A percentile compares a stretch with the other conserved stretches of the same genome.
Evolutionary conservation across 805 yeast genomes (phyloP).

Genomic region (Nakazawaea pomicola): DNA sequence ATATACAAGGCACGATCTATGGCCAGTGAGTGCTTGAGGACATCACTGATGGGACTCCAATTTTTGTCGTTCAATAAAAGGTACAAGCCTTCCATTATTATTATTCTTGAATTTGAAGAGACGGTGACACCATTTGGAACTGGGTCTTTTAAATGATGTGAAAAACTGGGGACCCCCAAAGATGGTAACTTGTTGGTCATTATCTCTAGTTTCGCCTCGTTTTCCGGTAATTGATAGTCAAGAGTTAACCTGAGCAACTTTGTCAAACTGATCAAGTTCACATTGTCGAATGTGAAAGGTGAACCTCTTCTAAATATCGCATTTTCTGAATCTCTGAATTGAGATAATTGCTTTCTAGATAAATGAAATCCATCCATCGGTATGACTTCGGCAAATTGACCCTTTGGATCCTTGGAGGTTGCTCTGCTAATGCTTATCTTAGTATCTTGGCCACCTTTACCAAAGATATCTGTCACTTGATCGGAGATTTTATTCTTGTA

Average conservation of each 20-base stretch:
- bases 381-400: constrained; percentile 37
- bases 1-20: background rate
- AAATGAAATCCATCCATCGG: constrained; percentile 80
- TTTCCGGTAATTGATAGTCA: background rate
- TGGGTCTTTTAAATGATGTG: constrained; percentile 74
- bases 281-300: constrained; percentile 77
- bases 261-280: constrained; percentile 33
- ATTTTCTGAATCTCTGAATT: constrained; percentile 46
- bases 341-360: constrained; percentile 41
- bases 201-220: constrained; percentile 5
- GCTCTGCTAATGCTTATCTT: constrained; percentile 1
- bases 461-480: background rate
- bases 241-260: constrained; percentile 25
- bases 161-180: constrained; percentile 63
- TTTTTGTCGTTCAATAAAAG: constrained; percentile 51
- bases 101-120: constrained; percentile 39
- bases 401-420: background rate
- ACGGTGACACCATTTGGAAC: constrained; percentile 46
- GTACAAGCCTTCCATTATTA: constrained; percentile 76
- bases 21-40: constrained; percentile 21
- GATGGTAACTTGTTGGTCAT: constrained; percentile 1
- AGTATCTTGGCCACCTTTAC: constrained; percentile 9
- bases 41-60: constrained; percentile 47
- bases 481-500: background rate
- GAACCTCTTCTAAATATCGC: constrained; percentile 76